Evolutionary conservation across 768 basidiomycete genomes (phyloP).

Genomic region (Russula vinacea): DNA sequence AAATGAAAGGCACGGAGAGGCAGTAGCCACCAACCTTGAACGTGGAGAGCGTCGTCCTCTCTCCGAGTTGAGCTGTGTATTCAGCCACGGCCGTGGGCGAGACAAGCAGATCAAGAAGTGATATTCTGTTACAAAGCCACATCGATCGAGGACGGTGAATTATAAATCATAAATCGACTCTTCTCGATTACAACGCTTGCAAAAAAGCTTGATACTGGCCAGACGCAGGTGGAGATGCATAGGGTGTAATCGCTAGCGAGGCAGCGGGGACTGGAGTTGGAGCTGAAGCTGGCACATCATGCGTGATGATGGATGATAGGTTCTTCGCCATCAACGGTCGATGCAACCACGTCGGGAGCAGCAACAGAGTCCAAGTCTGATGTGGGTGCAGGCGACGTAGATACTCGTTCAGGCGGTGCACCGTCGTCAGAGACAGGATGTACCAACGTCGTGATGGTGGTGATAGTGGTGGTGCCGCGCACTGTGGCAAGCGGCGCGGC

Average conservation of each 20-base stretch:
- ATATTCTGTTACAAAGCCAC: too few species aligned
- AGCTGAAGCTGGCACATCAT: background rate
- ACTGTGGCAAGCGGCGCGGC: background rate
- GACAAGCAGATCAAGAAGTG: too few species aligned
- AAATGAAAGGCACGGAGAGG: too few species aligned
- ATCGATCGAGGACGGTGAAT: too few species aligned
- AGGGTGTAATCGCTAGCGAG: conserved; percentile 24
- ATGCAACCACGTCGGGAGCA: background rate
- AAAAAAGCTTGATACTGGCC: background rate
- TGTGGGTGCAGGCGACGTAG: background rate
- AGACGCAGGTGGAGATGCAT: conserved; percentile 11
- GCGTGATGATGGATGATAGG: background rate
- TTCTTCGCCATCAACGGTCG: background rate
- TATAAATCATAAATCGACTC: too few species aligned
- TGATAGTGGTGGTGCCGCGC: background rate
- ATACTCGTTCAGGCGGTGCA: background rate
- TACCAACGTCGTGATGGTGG: too few species aligned
- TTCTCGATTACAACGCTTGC: too few species aligned
- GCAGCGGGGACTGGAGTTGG: conserved; percentile 27
- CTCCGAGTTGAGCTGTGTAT: too few species aligned
- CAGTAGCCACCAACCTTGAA: too few species aligned
- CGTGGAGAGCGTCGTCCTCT: too few species aligned
- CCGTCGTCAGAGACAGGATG: background rate
- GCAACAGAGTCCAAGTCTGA: background rate
- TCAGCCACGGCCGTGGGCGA: too few species aligned